Evolutionary conservation across 1,284 basidiomycete genomes (phyloP).

Genomic region (Cystobasidium sp.): DNA sequence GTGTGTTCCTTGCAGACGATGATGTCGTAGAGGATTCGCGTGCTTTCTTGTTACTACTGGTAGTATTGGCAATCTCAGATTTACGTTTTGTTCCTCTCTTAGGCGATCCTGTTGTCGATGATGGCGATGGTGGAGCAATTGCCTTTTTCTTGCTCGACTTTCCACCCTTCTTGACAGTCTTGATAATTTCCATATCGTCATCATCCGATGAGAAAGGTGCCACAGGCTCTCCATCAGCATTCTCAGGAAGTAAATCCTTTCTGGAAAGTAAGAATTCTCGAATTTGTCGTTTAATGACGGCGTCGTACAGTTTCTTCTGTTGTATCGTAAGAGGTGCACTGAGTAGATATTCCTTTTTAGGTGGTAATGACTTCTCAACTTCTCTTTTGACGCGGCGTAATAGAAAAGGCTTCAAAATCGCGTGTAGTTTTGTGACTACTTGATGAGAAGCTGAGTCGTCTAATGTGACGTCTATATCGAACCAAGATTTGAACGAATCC

Average conservation of each 20-base stretch:
- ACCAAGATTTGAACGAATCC: slow-evolving; percentile 65
- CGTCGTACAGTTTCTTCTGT: slow-evolving; percentile 95
- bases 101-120: too few species aligned
- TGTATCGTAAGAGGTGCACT: slow-evolving; percentile 91
- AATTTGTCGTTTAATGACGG: slow-evolving; percentile 71
- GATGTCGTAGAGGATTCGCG: not conserved
- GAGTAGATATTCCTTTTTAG: slow-evolving; percentile 92
- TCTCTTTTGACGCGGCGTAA: slow-evolving; percentile 92
- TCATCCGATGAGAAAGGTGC: slow-evolving; percentile 25
- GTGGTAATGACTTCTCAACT: slow-evolving; percentile 93
- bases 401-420: slow-evolving; percentile 88
- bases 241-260: slow-evolving; percentile 17
- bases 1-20: not conserved
- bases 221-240: not conserved
- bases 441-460: slow-evolving; percentile 78
- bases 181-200: not conserved
- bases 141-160: not conserved
- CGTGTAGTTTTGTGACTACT: slow-evolving; percentile 87
- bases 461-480: slow-evolving; percentile 34
- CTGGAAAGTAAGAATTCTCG: slow-evolving; percentile 42
- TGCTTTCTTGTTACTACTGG: not conserved
- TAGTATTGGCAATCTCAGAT: not conserved
- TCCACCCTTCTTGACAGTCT: not conserved
- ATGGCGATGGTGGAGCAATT: too few species aligned
- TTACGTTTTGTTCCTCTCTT: slow-evolving; percentile 25